phyloP scores from a whole-genome alignment of 2,329 filamentous ascomycete species.

The Venturiaceae sp. region DNA sequence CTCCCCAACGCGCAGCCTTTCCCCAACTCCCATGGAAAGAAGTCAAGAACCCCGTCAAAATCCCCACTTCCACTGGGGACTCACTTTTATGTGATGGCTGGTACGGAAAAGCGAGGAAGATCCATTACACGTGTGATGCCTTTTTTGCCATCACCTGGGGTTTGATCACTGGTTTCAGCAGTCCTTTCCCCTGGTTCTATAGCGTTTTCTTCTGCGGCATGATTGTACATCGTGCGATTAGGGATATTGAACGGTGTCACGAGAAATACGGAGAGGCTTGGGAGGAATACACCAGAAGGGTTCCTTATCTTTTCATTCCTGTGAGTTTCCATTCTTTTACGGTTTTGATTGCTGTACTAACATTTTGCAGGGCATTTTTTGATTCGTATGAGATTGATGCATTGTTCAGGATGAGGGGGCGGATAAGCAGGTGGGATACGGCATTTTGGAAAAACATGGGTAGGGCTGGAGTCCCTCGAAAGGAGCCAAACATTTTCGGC shows the following conservation, averaged over 20 bases:
- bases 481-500: neutral
- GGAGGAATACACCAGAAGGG: slow-evolving; percentile 68
- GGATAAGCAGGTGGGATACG: neutral
- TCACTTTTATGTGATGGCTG: slow-evolving; percentile 77
- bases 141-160: slow-evolving; percentile 73
- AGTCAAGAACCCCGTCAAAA: slow-evolving; percentile 69
- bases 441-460: neutral
- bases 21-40: slow-evolving; percentile 86
- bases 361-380: neutral
- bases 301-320: slow-evolving; percentile 80
- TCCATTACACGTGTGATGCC: slow-evolving; percentile 72
- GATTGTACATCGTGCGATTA: slow-evolving; percentile 67
- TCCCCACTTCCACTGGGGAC: slow-evolving; percentile 63
- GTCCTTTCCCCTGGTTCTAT: slow-evolving; percentile 86
- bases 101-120: slow-evolving; percentile 68
- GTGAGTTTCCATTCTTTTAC: slow-evolving; percentile 27
- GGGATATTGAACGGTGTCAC: slow-evolving; percentile 68
- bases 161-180: slow-evolving; percentile 69
- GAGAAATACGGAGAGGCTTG: slow-evolving; percentile 75
- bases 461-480: neutral
- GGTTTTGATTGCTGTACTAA: neutral
- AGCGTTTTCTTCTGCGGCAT: slow-evolving; percentile 70
- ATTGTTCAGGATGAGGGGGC: neutral
- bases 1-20: slow-evolving; percentile 66
- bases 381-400: neutral